Evolutionary conservation across 2,329 filamentous ascomycete species (phyloP).

Genomic region (Trichoderma lentiforme): DNA sequence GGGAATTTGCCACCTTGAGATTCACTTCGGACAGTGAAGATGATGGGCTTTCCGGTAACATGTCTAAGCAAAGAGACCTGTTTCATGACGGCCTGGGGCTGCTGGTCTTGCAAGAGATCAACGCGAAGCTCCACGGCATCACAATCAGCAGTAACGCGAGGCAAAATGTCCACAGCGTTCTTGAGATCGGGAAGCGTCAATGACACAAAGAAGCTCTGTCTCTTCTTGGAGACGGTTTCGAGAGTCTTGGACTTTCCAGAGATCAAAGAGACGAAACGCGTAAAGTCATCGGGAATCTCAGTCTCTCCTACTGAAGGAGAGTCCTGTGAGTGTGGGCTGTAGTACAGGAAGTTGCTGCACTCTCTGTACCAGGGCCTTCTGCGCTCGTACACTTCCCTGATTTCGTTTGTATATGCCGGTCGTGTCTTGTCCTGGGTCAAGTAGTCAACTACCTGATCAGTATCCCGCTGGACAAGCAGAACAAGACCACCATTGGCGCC

Average conservation of each 20-base stretch:
- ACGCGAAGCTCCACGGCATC: conserved; percentile 95
- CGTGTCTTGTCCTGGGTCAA: conserved; percentile 84
- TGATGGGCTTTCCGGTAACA: conserved; percentile 70
- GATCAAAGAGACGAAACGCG: conserved; percentile 39
- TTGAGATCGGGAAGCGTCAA: conserved; percentile 76
- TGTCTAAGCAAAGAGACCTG: conserved; percentile 79
- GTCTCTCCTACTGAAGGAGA: conserved; percentile 21
- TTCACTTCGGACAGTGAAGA: conserved; percentile 86
- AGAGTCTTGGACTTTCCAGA: conserved; percentile 47
- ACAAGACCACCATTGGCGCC: conserved; percentile 77
- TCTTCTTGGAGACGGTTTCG: conserved; percentile 44
- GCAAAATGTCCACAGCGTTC: conserved; percentile 61
- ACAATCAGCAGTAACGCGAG: conserved; percentile 73
- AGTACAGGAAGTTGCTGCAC: conserved; percentile 93
- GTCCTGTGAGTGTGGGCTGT: conserved; percentile 62
- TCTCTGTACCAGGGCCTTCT: conserved; percentile 86
- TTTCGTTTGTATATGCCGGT: conserved; percentile 89
- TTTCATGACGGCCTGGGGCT: conserved; percentile 72
- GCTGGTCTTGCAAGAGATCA: conserved; percentile 76
- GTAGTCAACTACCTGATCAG: conserved; percentile 83
- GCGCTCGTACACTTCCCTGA: conserved; percentile 84
- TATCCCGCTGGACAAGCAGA: conserved; percentile 81
- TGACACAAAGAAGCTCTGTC: conserved; percentile 88
- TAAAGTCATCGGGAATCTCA: conserved; percentile 32
- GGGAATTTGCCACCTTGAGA: conserved; percentile 87